phyloP scores from a whole-genome alignment of 2,329 filamentous ascomycete genomes.

The Lachnellula willkommii region DNA sequence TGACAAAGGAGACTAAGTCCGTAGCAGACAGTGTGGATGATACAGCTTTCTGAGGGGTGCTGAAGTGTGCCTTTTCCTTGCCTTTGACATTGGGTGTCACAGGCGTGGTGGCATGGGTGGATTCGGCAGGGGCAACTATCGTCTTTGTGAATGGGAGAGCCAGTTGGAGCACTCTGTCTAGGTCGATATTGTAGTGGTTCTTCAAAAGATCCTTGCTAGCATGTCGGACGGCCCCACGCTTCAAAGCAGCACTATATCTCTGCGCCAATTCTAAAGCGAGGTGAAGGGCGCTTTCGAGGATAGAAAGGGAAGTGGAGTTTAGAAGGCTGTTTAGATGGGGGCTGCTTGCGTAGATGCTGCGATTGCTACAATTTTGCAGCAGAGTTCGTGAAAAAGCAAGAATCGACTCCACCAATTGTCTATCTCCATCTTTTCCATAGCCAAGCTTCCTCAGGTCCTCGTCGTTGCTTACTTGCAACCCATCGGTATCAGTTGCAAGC shows the following conservation, averaged over 20 bases:
- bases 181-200: conserved; percentile 76
- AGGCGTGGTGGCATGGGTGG: conserved; percentile 47
- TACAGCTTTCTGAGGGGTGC: conserved; percentile 30
- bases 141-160: conserved; percentile 78
- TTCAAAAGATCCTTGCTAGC: conserved; percentile 69
- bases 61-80: conserved; percentile 62
- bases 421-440: conserved; percentile 71
- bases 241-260: conserved; percentile 84
- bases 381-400: conserved; percentile 82
- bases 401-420: conserved; percentile 71
- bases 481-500: conserved; percentile 45
- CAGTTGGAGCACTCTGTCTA: conserved; percentile 79
- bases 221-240: conserved; percentile 61
- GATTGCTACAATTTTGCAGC: conserved; percentile 90
- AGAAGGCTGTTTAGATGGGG: conserved; percentile 82
- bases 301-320: conserved; percentile 74
- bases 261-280: conserved; percentile 83
- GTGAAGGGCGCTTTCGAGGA: conserved; percentile 73
- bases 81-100: conserved; percentile 58
- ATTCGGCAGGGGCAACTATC: conserved; percentile 42
- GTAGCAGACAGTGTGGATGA: conserved; percentile 67
- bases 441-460: conserved; percentile 51
- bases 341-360: conserved; percentile 94
- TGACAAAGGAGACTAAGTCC: conserved; percentile 72
- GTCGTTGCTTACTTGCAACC: conserved; percentile 39